Evolutionary conservation across 2,329 filamentous ascomycete genomes (phyloP), one percentile per base, ranked within the genome.

Genomic region (Zasmidium angulare): DNA sequence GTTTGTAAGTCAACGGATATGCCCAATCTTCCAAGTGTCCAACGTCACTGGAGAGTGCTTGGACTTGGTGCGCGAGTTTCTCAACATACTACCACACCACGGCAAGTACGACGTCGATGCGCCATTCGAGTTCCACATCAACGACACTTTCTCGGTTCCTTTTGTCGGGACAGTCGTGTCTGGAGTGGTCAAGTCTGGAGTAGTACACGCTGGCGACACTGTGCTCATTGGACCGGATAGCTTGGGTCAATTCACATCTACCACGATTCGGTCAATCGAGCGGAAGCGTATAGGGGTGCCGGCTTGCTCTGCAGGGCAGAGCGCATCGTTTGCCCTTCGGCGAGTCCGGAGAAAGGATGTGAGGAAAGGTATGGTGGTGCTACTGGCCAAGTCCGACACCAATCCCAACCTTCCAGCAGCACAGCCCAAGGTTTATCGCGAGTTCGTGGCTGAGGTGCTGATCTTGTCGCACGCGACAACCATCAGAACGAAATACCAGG

Each of bases 91-190:
- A 2, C 95, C 95, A 0, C 93, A 96, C 67, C 91, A 97, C 68
- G 93, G 93, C 52, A 90, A 93, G 62, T 98, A 98, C 74, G 90
- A 98, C 72, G 82, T 88, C 19, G 87, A 91, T 50, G 91, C 90
- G 0, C 88, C 93, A 0, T 96, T 98, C 65, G 95, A 98, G 72
- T 97, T 98, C 68, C 88, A 96, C 61, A 85, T 99, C 65, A 99
- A 98, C 72, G 95, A 99, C 73, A 98, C 91, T 0, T 99, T 98
- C 81, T 97, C 93, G 0, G 95, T 99, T 3, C 95, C 95, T 1
- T 96, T 96, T 74, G 92, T 96, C 0, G 95, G 95, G 12, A 99
- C 95, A 0, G 95, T 99, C 0, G 93, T 99, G 1, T 95, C 91
- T 36, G 95, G 95, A 0, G 93, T 99, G 31, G 88, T 98, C 63